Conservation (phyloP, 2,329 filamentous ascomycete genomes). For the Pyricularia sp. region DNA sequence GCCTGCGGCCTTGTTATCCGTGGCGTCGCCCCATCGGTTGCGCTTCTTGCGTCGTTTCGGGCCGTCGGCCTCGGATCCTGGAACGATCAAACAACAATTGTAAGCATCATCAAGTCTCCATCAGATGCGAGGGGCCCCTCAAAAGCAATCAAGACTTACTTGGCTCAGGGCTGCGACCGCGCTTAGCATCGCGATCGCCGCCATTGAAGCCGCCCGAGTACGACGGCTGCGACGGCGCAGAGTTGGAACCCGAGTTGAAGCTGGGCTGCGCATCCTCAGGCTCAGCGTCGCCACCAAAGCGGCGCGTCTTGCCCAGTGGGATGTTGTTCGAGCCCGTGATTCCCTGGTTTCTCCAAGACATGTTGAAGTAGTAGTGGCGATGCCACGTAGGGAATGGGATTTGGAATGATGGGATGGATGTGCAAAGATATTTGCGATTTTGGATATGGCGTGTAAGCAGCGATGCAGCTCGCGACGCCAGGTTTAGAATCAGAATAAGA, state of each 20-base stretch:
- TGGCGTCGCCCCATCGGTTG: constrained; percentile 94
- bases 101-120: not conserved
- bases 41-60: constrained; percentile 90
- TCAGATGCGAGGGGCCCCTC: constrained; percentile 49
- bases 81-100: not conserved
- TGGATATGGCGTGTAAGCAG: not conserved
- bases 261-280: constrained; percentile 13
- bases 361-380: constrained; percentile 19
- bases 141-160: constrained; percentile 37
- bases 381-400: not conserved
- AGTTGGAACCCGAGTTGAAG: not conserved
- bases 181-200: constrained; percentile 50
- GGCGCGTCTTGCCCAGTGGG: constrained; percentile 71
- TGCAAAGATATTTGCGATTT: not conserved
- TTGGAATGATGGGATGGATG: not conserved
- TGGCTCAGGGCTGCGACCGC: constrained; percentile 82
- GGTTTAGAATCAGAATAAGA: not conserved
- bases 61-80: constrained; percentile 52
- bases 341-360: constrained; percentile 62
- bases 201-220: constrained; percentile 11
- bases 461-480: not conserved
- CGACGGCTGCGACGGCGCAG: constrained; percentile 1
- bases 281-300: constrained; percentile 51
- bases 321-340: constrained; percentile 99
- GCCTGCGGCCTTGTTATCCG: constrained; percentile 96